Evolutionary conservation across 192 early-diverging fungal genomes (phyloP), one percentile per base, ranked within the genome.

Genomic region (Backusella liffmaniae): DNA sequence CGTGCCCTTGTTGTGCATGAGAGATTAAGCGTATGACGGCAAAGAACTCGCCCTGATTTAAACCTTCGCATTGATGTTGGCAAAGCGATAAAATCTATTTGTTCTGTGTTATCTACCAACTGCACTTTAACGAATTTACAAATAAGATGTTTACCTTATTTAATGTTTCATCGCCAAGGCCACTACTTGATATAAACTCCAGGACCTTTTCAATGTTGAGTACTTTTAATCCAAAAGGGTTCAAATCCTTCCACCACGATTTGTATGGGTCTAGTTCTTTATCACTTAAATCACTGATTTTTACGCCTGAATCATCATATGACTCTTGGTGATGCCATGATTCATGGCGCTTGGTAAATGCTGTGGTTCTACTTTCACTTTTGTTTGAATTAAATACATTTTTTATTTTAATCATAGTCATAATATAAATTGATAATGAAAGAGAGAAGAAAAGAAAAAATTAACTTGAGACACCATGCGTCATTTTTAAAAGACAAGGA

Each of bases 161-260:
- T 15, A 82, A 66, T 56, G 30, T 46, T 18, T 75, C 73, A 41
- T 77, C 67, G 49, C 42, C 26, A 4, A 82, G 37, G 26, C 71
- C 67, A 67, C 73, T 71, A 29, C 70, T 71, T 39, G 34, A 62
- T 30, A 82, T 51, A 53, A 82, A 82, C 26, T 39, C 29, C 7
- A 78, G 42, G 1, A 56, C 68, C 6, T 68, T 65, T 39, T 74
- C 39, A 35, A 51, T 56, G 7, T 78, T 62, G 5, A 75, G 42
- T 29, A 46, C 35, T 12, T 77, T 73, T 5, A 77, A 51, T 13
- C 36, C 59, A 46, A 82, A 82, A 18, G 76, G 80, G 66, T 82
- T 77, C 6, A 82, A 35, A 35, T 75, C 76, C 16, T 82, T 77
- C 76, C 76, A 82, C 80, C 80, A 82, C 15, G 76, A 69, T 7